Base-by-base conservation (phyloP, 768 basidiomycete species). In the Imleria badia region DNA sequence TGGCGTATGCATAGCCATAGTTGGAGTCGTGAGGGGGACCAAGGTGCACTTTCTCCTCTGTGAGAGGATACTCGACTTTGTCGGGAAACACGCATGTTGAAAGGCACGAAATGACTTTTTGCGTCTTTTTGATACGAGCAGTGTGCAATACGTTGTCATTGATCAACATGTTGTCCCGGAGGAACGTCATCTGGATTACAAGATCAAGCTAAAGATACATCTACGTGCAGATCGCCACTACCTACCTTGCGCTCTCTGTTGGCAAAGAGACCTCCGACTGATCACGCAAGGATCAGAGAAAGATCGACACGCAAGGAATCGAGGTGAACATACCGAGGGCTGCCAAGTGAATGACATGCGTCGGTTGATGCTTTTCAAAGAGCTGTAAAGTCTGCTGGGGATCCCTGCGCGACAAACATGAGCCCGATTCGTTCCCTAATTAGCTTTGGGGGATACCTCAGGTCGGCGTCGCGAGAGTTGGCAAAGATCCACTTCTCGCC, bases 71-170 rank as follows among this genome's bases (percentile, higher is more conserved):
- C 48, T 84, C 81, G 60, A 95, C 94, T 70, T 94, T 89, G 72
- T 98, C 95, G 0, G 95, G 95, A 78, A 95, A 98, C 43, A 98
- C 93, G 68, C 95, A 98, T 39, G 96, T 98, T 11, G 95, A 97
- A 36, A 98, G 83, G 67, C 95, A 98, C 13, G 95, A 97, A 54
- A 98, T 87, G 61, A 96, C 80, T 72, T 97, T 98, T 58, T 80
- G 61, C 20, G 80, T 79, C 46, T 83, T 77, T 64, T 78, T 75
- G 59, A 84, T 76, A 66, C 91, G 80, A 9, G 93, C 78, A 31
- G 81, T 78, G 67, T 94, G 83, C 20, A 98, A 80, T 39, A 98
- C 85, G 70, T 94, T 94, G 69, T 96, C 92, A 73, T 98, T 98
- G 75, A 98, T 98, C 58, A 94, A 79, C 67, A 88, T 82, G 74